Conservation (phyloP, 2,329 filamentous ascomycete species). For the Ilyonectria destructans region DNA sequence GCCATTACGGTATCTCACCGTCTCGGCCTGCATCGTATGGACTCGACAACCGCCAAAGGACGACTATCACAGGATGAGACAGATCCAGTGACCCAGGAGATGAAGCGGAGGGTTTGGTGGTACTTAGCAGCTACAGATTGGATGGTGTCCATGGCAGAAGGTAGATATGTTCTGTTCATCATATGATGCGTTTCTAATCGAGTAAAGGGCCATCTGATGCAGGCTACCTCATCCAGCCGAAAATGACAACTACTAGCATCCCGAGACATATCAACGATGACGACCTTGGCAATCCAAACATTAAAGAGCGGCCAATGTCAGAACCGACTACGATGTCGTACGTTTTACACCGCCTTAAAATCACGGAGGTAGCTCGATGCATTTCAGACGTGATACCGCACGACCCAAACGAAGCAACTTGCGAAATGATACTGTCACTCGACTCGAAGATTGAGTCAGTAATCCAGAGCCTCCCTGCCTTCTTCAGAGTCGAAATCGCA, state of each 20-base stretch:
- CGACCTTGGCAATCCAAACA: neutral
- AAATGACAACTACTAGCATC: neutral
- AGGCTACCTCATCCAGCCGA: conserved; percentile 4
- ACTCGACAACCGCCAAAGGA: neutral
- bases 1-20: neutral
- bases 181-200: neutral
- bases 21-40: conserved; percentile 2
- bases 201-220: neutral
- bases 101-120: conserved; percentile 6
- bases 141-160: conserved; percentile 3
- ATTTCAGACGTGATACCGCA: conserved; percentile 4
- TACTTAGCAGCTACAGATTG: conserved; percentile 1
- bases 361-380: conserved; percentile 5
- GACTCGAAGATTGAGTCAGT: conserved; percentile 2
- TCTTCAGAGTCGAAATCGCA: neutral
- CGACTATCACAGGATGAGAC: neutral
- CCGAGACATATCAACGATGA: conserved; percentile 11
- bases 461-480: neutral
- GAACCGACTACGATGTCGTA: conserved; percentile 9
- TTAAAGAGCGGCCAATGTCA: conserved; percentile 9
- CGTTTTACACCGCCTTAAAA: conserved; percentile 3
- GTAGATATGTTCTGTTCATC: neutral
- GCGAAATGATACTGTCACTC: conserved; percentile 2
- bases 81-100: conserved; percentile 2
- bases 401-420: conserved; percentile 1